Conservation (phyloP, 306 rosid genomes). For the Ormosia emarginata region DNA sequence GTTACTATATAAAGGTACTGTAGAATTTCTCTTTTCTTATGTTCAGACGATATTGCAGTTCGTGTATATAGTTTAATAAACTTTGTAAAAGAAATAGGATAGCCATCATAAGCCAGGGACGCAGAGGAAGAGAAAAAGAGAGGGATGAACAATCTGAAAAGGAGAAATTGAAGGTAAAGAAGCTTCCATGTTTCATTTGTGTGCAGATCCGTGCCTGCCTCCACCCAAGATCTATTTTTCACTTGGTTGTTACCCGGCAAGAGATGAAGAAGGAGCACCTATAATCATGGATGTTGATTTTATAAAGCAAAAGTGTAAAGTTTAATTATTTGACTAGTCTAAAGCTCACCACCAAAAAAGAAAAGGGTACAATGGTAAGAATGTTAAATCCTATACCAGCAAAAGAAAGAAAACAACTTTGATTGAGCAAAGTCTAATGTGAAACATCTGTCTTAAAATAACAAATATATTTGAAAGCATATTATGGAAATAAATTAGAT, state of each 20-base stretch:
- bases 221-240: not conserved
- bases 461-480: not conserved
- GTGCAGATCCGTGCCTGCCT: not conserved
- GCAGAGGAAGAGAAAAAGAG: not conserved
- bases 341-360: constrained; percentile 11
- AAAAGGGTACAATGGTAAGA: constrained; percentile 9
- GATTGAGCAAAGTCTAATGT: not conserved
- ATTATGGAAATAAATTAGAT: not conserved
- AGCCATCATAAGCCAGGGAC: not conserved
- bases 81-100: not conserved
- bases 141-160: not conserved
- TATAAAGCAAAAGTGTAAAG: constrained; percentile 46
- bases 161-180: constrained; percentile 15
- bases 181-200: constrained; percentile 21
- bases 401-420: not conserved
- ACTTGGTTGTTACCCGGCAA: not conserved
- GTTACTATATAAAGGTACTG: too few relatives aligned
- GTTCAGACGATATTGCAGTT: not conserved
- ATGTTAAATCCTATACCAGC: not conserved
- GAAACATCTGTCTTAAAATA: not conserved
- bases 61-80: not conserved
- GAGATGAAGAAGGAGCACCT: not conserved
- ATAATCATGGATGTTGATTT: constrained; percentile 28
- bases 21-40: not conserved
- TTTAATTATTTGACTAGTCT: constrained; percentile 28